Evolutionary conservation across 2,329 filamentous ascomycete genomes (phyloP), one percentile per base, ranked within the genome.

Genomic region (Fusarium tanahbumbuense): DNA sequence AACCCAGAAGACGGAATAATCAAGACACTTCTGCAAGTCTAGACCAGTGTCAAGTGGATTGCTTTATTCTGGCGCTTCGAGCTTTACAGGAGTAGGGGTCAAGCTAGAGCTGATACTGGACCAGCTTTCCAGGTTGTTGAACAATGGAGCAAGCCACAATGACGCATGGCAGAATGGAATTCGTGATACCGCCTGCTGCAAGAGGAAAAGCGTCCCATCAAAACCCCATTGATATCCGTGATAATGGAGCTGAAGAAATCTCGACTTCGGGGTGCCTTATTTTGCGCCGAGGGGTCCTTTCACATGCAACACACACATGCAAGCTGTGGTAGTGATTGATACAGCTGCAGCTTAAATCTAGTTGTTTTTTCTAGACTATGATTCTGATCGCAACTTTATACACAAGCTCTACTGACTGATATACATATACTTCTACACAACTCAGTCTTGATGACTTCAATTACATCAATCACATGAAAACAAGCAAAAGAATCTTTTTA

Each of bases 51-150:
- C 34, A 37, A 37, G 34, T 37, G 34, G 34, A 10, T 10, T 37
- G 6, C 7, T 37, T 37, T 37, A 37, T 37, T 37, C 34, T 37
- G 34, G 34, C 34, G 9, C 34, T 12, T 37, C 18, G 6, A 37
- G 34, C 34, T 37, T 0, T 6, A n/a, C 18, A 37, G 34, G 34
- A 37, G 34, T 37, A 37, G 34, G 49, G 49, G 34, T 52, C 34
- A 56, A 56, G 42, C 54, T 56, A 56, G 67, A 70, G 62, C 73
- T 73, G 63, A 40, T 52, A 40, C 59, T 62, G 53, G 56, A 61
- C 56, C 62, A 75, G 68, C 73, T 72, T 64, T 66, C 57, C 67
- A 70, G 68, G 64, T 74, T 76, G 73, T 76, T 76, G 73, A 76
- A 76, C 73, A 68, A 65, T 67, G 68, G 64, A 65, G 73, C 65